phyloP scores from a whole-genome alignment of 2,329 filamentous ascomycete genomes.

The Septoria petroselini region DNA sequence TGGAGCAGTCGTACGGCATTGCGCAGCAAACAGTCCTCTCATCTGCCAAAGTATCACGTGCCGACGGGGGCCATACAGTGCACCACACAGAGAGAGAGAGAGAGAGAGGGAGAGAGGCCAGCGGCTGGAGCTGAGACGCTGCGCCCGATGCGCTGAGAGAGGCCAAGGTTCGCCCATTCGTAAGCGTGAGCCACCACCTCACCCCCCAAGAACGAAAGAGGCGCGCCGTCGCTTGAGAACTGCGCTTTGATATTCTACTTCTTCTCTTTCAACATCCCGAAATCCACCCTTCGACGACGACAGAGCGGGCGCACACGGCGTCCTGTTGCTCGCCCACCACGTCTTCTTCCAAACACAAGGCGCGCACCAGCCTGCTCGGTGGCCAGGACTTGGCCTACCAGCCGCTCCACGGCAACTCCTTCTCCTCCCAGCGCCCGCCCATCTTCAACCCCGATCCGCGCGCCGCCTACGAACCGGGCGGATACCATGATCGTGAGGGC shows the following conservation, averaged over 20 bases:
- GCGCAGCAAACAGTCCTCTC: too few relatives aligned
- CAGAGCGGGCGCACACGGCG: constrained; percentile 28
- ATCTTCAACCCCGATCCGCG: constrained; percentile 26
- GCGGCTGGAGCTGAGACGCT: too few relatives aligned
- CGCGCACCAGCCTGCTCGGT: constrained; percentile 58
- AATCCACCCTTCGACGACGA: too few relatives aligned
- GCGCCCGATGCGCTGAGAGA: neutral
- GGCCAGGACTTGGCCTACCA: constrained; percentile 43
- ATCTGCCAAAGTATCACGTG: too few relatives aligned
- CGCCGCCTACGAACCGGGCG: constrained; percentile 43
- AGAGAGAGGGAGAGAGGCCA: too few relatives aligned
- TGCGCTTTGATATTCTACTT: too few relatives aligned
- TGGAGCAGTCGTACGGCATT: too few relatives aligned
- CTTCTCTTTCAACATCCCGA: too few relatives aligned
- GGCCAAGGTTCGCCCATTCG: neutral
- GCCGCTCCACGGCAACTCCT: constrained; percentile 46
- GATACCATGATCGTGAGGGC: constrained; percentile 53
- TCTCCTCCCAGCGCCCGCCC: constrained; percentile 29
- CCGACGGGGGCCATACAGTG: too few relatives aligned
- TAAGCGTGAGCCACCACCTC: neutral
- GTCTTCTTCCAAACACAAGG: constrained; percentile 50
- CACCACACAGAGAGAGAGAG: too few relatives aligned
- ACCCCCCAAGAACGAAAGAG: neutral
- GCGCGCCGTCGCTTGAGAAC: too few relatives aligned
- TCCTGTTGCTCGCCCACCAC: constrained; percentile 31